Percentiles rank a stretch among this genome's conserved stretches.
phyloP scores from a whole-genome alignment of 2,329 filamentous ascomycete species.

The Microdochium trichocladiopsis region DNA sequence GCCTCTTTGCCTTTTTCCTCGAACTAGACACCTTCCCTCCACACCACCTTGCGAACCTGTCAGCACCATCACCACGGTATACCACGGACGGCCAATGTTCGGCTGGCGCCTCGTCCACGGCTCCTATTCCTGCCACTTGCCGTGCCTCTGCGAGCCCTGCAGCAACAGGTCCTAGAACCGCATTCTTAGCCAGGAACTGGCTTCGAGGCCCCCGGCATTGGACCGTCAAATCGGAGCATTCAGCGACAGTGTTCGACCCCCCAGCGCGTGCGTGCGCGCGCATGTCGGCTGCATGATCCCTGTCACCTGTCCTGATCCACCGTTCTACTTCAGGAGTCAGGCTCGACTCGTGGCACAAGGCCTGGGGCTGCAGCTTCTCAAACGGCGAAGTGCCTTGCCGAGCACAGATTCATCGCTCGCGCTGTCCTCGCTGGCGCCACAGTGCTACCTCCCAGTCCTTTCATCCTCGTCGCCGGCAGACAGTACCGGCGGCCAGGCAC shows the following conservation, averaged over 20 bases:
- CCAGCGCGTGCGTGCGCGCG: neutral
- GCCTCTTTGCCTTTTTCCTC: too few species aligned
- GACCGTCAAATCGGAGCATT: neutral
- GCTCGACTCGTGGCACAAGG: neutral
- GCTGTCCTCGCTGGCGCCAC: neutral
- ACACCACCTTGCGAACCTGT: too few species aligned
- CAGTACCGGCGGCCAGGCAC: neutral
- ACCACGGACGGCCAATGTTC: neutral
- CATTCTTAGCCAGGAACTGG: too few species aligned
- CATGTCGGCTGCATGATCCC: neutral
- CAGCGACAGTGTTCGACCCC: neutral
- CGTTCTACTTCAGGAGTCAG: neutral
- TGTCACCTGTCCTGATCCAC: neutral
- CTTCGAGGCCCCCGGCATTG: too few species aligned
- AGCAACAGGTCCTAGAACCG: too few species aligned
- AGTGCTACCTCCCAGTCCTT: neutral
- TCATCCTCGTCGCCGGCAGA: neutral
- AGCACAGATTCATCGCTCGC: neutral
- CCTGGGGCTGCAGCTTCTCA: neutral
- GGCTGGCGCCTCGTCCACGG: too few species aligned
- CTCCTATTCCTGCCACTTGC: too few species aligned
- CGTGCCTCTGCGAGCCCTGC: too few species aligned
- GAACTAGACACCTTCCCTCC: too few species aligned
- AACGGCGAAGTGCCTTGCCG: neutral
- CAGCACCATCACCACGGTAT: neutral